phyloP scores from a whole-genome alignment of 495 filamentous ascomycete genomes.

The Neurospora sublineolata region DNA sequence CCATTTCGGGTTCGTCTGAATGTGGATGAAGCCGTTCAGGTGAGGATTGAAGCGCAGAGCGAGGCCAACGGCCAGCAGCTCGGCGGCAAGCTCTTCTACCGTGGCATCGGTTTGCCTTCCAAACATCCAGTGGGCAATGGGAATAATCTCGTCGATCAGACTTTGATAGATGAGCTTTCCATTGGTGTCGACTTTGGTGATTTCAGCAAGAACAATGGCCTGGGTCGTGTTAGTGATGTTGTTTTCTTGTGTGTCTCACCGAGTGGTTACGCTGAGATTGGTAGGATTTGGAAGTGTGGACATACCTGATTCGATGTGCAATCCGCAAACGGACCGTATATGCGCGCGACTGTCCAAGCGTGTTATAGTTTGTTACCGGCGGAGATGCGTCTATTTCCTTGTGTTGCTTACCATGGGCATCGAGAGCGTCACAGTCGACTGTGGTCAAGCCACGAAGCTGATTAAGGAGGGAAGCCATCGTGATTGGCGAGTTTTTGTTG shows the following conservation, averaged over 20 bases:
- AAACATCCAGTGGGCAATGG: slow-evolving; percentile 27
- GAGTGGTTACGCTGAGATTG: background rate
- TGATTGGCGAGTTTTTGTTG: background rate
- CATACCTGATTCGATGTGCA: slow-evolving; percentile 57
- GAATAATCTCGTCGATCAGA: slow-evolving; percentile 35
- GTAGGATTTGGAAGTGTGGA: background rate
- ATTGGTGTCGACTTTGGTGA: slow-evolving; percentile 22
- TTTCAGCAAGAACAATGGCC: slow-evolving; percentile 50
- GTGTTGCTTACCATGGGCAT: slow-evolving; percentile 35
- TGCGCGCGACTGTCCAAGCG: slow-evolving; percentile 34
- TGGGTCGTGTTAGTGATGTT: slow-evolving; percentile 6
- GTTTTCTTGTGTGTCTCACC: background rate
- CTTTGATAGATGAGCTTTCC: slow-evolving; percentile 34
- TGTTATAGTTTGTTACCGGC: slow-evolving; percentile 3
- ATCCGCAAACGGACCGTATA: slow-evolving; percentile 49
- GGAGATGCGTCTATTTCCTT: background rate
- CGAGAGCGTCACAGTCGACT: slow-evolving; percentile 52
- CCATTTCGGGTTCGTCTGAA: slow-evolving; percentile 51
- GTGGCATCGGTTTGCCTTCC: slow-evolving; percentile 28
- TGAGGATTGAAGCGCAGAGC: slow-evolving; percentile 33
- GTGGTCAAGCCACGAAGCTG: slow-evolving; percentile 35
- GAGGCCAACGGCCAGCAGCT: slow-evolving; percentile 49
- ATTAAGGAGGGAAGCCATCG: slow-evolving; percentile 20
- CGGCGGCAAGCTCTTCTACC: slow-evolving; percentile 42
- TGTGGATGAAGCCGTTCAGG: slow-evolving; percentile 43